Evolutionary conservation across 2,329 filamentous ascomycete genomes (phyloP).

Genomic region (Fusarium pseudoanthophilum): DNA sequence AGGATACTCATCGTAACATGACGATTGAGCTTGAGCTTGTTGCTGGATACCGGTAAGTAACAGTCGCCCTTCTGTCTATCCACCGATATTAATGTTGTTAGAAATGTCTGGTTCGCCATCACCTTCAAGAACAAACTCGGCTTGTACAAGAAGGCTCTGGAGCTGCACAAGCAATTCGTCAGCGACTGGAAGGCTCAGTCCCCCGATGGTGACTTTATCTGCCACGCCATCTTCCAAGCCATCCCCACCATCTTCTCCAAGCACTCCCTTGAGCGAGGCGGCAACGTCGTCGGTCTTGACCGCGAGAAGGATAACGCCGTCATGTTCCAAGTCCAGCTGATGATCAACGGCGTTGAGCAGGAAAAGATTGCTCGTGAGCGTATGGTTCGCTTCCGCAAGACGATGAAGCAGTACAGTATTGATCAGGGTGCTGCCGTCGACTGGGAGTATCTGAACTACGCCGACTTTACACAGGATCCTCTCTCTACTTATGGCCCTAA

Average conservation of each 20-base stretch:
- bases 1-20: constrained; percentile 16
- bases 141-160: constrained; percentile 12
- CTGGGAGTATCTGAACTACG: constrained; percentile 21
- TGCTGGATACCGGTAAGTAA: constrained; percentile 2
- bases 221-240: constrained; percentile 17
- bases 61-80: fast-evolving
- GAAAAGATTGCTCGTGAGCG: constrained; percentile 15
- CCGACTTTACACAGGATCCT: constrained; percentile 13
- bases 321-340: constrained; percentile 15
- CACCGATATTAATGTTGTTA: fast-evolving
- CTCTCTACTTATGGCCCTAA: constrained; percentile 3
- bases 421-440: constrained; percentile 1
- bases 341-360: constrained; percentile 15
- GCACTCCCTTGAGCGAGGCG: constrained; percentile 9
- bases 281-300: constrained; percentile 8
- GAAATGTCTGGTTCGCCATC: constrained; percentile 21
- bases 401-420: constrained; percentile 6
- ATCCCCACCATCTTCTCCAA: constrained; percentile 15
- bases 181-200: constrained; percentile 9
- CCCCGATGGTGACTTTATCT: constrained; percentile 6
- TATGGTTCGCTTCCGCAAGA: constrained; percentile 6
- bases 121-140: constrained; percentile 11
- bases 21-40: constrained; percentile 17
- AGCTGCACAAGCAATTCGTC: constrained; percentile 7
- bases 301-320: constrained; percentile 10